Evolutionary conservation across 345 rosid species (phyloP).

Genomic region (Sonneratia caseolaris): DNA sequence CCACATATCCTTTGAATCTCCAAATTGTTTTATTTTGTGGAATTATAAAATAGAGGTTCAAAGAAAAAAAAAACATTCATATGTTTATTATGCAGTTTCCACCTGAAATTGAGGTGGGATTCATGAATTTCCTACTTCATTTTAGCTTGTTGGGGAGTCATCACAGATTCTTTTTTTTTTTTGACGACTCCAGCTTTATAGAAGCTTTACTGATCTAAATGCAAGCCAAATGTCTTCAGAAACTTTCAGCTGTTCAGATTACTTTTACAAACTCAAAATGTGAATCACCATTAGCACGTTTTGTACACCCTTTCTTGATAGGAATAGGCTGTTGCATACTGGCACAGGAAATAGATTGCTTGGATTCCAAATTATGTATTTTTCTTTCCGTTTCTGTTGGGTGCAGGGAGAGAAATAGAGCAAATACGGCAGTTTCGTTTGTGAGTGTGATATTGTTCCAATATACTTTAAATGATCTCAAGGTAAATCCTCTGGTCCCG

Average conservation of each 20-base stretch:
- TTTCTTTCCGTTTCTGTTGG: background rate
- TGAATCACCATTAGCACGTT: background rate
- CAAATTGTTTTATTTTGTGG: background rate
- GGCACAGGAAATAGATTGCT: too few relatives aligned
- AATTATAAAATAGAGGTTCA: background rate
- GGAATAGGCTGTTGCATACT: background rate
- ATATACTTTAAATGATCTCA: background rate
- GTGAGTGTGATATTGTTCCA: too few relatives aligned
- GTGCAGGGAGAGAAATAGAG: too few relatives aligned
- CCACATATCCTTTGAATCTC: background rate
- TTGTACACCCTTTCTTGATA: background rate
- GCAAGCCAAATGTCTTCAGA: background rate
- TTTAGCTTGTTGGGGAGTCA: background rate
- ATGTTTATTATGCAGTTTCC: background rate
- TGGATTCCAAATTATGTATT: too few relatives aligned
- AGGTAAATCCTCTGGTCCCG: constrained; percentile 2
- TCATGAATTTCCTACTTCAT: background rate
- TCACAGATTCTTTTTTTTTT: background rate
- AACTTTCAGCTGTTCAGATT: background rate
- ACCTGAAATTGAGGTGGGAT: background rate
- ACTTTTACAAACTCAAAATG: background rate
- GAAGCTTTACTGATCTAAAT: background rate
- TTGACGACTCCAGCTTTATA: background rate
- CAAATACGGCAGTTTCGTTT: too few relatives aligned
- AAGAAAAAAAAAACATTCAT: background rate